Conservation (phyloP, 2,329 filamentous ascomycete genomes). For the Pseudocercospora musae region DNA sequence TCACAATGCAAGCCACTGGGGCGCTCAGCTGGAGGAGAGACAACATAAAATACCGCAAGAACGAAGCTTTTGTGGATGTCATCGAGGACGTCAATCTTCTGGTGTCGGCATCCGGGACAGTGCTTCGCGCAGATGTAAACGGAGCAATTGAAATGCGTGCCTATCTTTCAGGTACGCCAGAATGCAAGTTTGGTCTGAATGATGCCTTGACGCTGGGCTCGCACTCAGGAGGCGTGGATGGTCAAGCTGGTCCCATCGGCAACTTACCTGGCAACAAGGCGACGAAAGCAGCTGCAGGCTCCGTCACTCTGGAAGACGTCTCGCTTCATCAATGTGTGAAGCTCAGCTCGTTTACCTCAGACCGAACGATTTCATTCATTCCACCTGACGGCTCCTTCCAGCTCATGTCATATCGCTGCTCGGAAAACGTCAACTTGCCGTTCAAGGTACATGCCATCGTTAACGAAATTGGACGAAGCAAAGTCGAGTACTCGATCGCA, state of each 20-base stretch:
- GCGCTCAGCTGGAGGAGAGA: conserved; percentile 95
- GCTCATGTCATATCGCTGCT: conserved; percentile 96
- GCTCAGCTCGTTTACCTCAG: conserved; percentile 91
- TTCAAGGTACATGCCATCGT: conserved; percentile 99
- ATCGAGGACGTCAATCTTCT: conserved; percentile 98
- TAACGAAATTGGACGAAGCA: conserved; percentile 93
- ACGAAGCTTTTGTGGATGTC: conserved; percentile 98
- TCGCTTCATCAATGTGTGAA: conserved; percentile 99
- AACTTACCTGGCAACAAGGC: conserved; percentile 80
- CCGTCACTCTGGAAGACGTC: conserved; percentile 93
- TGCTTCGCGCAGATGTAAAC: conserved; percentile 91
- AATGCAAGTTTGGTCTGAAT: conserved; percentile 98
- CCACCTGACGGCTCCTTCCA: conserved; percentile 98
- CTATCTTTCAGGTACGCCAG: conserved; percentile 91
- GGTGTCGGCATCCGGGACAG: conserved; percentile 96
- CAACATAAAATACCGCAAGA: conserved; percentile 98
- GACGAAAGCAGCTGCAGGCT: conserved; percentile 91
- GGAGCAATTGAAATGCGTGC: conserved; percentile 98
- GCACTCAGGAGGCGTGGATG: conserved; percentile 30
- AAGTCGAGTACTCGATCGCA: conserved; percentile 97
- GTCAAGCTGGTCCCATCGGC: conserved; percentile 65
- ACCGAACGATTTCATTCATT: conserved; percentile 94
- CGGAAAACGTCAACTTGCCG: conserved; percentile 95
- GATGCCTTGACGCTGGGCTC: conserved; percentile 86
- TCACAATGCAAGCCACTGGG: conserved; percentile 98